Conservation (phyloP, 305 asterid genomes). For the Fraxinus albicans region DNA sequence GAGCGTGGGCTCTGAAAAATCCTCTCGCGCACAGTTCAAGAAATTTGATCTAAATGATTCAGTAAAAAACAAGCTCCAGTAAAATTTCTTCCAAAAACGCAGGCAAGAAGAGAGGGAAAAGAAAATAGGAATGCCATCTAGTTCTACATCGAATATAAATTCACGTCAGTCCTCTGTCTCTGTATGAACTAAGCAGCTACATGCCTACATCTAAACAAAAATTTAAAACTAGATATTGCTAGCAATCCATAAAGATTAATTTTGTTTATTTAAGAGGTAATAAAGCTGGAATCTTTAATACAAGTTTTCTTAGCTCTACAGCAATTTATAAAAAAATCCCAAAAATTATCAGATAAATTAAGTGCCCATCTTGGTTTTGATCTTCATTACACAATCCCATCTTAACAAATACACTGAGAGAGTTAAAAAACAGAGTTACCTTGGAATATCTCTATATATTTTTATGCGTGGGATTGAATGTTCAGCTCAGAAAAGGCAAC, state of each 20-base stretch:
- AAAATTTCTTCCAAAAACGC: slow-evolving; percentile 7
- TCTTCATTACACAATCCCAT: slow-evolving; percentile 10
- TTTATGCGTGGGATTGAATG: neutral
- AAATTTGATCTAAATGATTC: neutral
- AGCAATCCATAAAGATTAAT: neutral
- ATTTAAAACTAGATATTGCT: neutral
- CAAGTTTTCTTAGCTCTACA: neutral
- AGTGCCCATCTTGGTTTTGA: neutral
- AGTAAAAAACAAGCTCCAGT: neutral
- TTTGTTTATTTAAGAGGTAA: neutral
- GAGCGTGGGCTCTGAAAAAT: neutral
- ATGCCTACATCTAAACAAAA: neutral
- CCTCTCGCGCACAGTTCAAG: neutral
- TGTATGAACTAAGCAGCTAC: neutral
- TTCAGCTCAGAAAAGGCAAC: neutral
- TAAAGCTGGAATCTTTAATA: neutral
- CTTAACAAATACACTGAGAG: slow-evolving; percentile 2
- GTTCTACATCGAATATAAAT: neutral
- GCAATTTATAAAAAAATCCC: neutral
- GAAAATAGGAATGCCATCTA: neutral
- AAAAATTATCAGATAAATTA: neutral
- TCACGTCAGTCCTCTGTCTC: neutral
- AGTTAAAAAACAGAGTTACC: slow-evolving; percentile 16
- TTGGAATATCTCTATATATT: neutral
- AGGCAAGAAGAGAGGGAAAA: neutral